phyloP scores from a whole-genome alignment of 345 rosid genomes.

The Dovyalis caffra region DNA sequence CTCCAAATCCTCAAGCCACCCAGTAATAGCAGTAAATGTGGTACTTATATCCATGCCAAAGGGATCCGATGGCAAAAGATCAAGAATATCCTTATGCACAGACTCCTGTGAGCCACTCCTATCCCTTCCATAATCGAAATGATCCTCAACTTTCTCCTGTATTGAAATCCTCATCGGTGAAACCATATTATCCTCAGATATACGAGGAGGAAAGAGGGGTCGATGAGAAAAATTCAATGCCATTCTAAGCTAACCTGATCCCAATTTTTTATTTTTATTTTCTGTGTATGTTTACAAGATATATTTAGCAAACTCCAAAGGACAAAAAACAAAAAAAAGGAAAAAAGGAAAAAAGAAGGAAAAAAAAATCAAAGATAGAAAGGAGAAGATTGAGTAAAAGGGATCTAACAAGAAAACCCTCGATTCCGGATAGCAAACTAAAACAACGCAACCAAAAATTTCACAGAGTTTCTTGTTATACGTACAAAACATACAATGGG shows the following conservation, averaged over 20 bases:
- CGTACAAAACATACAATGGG: background rate
- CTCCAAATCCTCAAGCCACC: constrained; percentile 91
- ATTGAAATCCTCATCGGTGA: constrained; percentile 64
- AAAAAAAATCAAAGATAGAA: background rate
- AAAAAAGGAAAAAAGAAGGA: too few relatives aligned
- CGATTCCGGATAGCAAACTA: constrained; percentile 36
- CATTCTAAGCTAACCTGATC: constrained; percentile 35
- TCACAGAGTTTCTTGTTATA: constrained; percentile 29
- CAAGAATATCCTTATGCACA: constrained; percentile 71
- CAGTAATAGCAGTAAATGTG: constrained; percentile 75
- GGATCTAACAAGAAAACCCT: constrained; percentile 33
- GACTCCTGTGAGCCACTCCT: constrained; percentile 60
- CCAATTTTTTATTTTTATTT: background rate
- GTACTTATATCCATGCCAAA: constrained; percentile 85
- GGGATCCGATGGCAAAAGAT: constrained; percentile 90
- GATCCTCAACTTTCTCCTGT: constrained; percentile 52
- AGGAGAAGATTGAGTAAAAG: background rate
- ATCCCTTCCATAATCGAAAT: constrained; percentile 64
- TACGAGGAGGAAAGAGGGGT: constrained; percentile 54
- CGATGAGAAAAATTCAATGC: constrained; percentile 85
- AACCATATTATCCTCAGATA: constrained; percentile 66
- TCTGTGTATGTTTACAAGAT: background rate
- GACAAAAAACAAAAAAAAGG: background rate
- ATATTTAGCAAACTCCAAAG: background rate
- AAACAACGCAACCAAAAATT: constrained; percentile 36